These are phyloP conservation scores for Globisporangium acanthophoron DNA, from an alignment of 352 stramenopile genomes.

Conservation along the genomic window DNA sequence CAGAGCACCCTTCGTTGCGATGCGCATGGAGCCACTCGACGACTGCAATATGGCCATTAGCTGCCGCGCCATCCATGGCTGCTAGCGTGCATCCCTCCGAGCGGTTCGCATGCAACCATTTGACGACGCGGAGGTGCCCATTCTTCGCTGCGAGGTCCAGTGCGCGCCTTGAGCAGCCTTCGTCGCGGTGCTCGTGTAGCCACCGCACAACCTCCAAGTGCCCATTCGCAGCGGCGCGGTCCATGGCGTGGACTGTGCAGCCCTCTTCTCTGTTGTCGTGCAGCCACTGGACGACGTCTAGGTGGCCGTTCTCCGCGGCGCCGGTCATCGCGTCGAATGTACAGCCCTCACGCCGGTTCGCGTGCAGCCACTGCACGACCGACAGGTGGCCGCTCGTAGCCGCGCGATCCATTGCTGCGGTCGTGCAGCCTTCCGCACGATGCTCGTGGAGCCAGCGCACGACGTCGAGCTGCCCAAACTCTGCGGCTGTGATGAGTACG, in stretches of 20 bases:
- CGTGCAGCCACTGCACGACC: slow-evolving; percentile 22
- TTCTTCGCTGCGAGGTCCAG: slow-evolving; percentile 49
- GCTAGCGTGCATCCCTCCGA: slow-evolving; percentile 31
- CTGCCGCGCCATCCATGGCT: slow-evolving; percentile 41
- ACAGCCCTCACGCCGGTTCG: slow-evolving; percentile 12
- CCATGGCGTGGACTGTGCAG: slow-evolving; percentile 36
- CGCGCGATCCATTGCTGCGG: slow-evolving; percentile 33
- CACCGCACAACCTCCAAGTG: slow-evolving; percentile 44
- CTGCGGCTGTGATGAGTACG: slow-evolving; percentile 31
- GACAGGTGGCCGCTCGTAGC: slow-evolving; percentile 31
- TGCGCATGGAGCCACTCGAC: slow-evolving; percentile 49
- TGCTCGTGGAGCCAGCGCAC: slow-evolving; percentile 29
- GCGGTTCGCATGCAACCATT: slow-evolving; percentile 41
- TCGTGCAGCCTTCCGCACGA: slow-evolving; percentile 20
- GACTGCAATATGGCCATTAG: slow-evolving; percentile 41
- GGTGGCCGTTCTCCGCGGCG: slow-evolving; percentile 23
- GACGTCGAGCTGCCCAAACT: slow-evolving; percentile 26
- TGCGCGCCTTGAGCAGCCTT: slow-evolving; percentile 32
- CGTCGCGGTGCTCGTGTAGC: slow-evolving; percentile 28
- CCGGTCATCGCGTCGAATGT: slow-evolving; percentile 37
- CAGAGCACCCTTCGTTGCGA: slow-evolving; percentile 34
- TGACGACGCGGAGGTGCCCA: slow-evolving; percentile 41
- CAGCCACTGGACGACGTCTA: slow-evolving; percentile 35
- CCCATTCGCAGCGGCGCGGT: slow-evolving; percentile 35
- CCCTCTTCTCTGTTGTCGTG: slow-evolving; percentile 30